Conservation (phyloP, 2,329 filamentous ascomycete genomes). For the Colletotrichum agaves region DNA sequence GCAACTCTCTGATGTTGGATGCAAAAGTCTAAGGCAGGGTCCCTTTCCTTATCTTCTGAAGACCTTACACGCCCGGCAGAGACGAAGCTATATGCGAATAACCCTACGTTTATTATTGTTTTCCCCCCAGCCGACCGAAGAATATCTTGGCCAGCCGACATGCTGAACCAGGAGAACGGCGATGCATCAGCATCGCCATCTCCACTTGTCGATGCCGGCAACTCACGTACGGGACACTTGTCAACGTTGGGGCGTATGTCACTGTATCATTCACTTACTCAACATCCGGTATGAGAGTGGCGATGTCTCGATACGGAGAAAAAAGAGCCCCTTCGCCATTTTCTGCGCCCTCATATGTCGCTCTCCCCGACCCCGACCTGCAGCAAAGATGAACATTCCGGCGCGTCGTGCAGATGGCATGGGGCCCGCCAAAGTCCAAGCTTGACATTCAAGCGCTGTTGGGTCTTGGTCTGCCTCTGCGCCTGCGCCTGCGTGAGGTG, state of each 20-base stretch:
- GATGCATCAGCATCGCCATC: neutral
- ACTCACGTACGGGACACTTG: neutral
- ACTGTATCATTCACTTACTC: neutral
- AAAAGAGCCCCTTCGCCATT: constrained; percentile 5
- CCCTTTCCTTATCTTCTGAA: constrained; percentile 7
- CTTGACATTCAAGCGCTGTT: constrained; percentile 31
- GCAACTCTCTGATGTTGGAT: constrained; percentile 34
- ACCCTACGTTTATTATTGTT: constrained; percentile 3
- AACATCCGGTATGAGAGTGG: constrained; percentile 5
- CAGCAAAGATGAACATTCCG: constrained; percentile 27
- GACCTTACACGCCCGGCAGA: neutral
- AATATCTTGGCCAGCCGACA: constrained; percentile 6
- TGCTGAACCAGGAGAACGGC: constrained; percentile 2
- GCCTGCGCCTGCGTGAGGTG: neutral
- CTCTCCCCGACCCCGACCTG: constrained; percentile 22
- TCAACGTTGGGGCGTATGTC: constrained; percentile 4
- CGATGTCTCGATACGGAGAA: neutral
- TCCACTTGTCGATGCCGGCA: neutral
- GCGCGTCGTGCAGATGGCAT: constrained; percentile 28
- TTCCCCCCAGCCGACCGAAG: neutral
- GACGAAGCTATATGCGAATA: neutral
- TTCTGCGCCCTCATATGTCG: constrained; percentile 15
- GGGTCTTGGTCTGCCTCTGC: neutral
- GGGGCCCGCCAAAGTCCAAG: constrained; percentile 26
- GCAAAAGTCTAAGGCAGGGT: constrained; percentile 19